Conservation (phyloP, 371 early-diverging fungal genomes). For the Saksenaea vasiformis region DNA sequence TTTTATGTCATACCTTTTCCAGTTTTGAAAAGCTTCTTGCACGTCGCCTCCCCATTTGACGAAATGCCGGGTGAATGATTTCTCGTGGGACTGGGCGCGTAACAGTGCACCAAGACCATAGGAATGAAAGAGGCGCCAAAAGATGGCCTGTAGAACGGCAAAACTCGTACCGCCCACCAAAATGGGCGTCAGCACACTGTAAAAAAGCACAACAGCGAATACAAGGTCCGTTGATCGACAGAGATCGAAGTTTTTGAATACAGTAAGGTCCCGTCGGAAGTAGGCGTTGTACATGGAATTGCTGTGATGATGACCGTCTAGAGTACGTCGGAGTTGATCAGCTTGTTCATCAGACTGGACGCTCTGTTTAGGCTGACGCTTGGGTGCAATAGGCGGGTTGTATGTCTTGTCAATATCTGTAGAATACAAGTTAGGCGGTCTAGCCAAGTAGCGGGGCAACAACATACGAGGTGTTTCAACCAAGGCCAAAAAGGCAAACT, state of each 20-base stretch:
- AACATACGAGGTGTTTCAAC: slow-evolving; percentile 93
- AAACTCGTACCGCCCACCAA: slow-evolving; percentile 45
- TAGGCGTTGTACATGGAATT: slow-evolving; percentile 45
- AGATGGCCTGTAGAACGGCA: slow-evolving; percentile 69
- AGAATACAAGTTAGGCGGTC: not conserved
- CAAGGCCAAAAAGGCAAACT: slow-evolving; percentile 84
- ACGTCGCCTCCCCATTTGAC: slow-evolving; percentile 88
- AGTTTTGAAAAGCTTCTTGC: slow-evolving; percentile 88
- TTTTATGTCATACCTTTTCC: slow-evolving; percentile 70
- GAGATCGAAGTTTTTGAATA: slow-evolving; percentile 88
- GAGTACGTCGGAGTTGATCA: slow-evolving; percentile 6
- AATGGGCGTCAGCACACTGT: slow-evolving; percentile 73
- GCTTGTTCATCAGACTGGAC: slow-evolving; percentile 19
- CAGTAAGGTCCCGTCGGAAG: slow-evolving; percentile 85
- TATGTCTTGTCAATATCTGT: slow-evolving; percentile 91
- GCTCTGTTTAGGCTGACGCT: slow-evolving; percentile 12
- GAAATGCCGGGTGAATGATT: slow-evolving; percentile 89
- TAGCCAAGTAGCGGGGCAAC: no score
- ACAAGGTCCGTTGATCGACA: slow-evolving; percentile 84
- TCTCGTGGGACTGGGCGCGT: slow-evolving; percentile 72
- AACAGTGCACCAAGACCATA: slow-evolving; percentile 79
- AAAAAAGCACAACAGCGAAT: slow-evolving; percentile 69
- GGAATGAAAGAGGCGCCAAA: slow-evolving; percentile 89
- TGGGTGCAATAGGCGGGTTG: slow-evolving; percentile 65
- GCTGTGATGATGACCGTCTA: not conserved